Conservation (phyloP, 2,329 filamentous ascomycete species). For the Trichoderma atroviride region DNA sequence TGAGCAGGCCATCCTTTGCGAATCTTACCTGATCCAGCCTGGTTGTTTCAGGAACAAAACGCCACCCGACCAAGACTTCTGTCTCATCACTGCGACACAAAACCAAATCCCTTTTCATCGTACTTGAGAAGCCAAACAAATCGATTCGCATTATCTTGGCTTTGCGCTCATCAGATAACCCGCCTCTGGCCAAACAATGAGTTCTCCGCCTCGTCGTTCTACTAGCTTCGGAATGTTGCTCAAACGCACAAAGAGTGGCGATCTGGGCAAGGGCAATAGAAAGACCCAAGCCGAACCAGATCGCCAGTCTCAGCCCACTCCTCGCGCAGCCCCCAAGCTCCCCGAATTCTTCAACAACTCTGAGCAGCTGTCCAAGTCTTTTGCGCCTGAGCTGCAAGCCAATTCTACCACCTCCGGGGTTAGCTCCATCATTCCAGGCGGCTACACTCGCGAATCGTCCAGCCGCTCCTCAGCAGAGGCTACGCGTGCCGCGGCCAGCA, state of each 20-base stretch:
- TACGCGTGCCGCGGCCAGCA: constrained; percentile 46
- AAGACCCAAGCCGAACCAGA: constrained; percentile 61
- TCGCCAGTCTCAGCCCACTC: constrained; percentile 52
- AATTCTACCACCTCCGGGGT: constrained; percentile 39
- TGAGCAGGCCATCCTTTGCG: constrained; percentile 4
- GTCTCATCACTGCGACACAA: not conserved
- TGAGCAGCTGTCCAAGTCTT: constrained; percentile 50
- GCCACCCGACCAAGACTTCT: not conserved
- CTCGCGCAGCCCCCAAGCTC: constrained; percentile 54
- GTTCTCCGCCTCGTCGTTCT: constrained; percentile 38
- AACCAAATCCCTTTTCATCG: not conserved
- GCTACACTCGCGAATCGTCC: constrained; percentile 25
- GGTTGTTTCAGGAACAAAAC: not conserved
- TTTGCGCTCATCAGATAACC: not conserved
- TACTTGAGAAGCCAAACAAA: not conserved
- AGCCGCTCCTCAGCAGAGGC: constrained; percentile 57
- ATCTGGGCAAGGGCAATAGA: constrained; percentile 62
- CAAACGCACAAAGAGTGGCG: constrained; percentile 68
- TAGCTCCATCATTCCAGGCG: constrained; percentile 54
- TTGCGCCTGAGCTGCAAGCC: constrained; percentile 59
- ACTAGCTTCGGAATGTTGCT: constrained; percentile 62
- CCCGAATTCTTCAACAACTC: constrained; percentile 55
- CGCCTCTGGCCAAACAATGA: constrained; percentile 32
- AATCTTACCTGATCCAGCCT: constrained; percentile 8
- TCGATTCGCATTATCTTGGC: not conserved